A percentile compares a stretch with the other conserved stretches of the same genome.
Evolutionary conservation across 1,284 basidiomycete genomes (phyloP).

Genomic region (Ceratobasidium sp.): DNA sequence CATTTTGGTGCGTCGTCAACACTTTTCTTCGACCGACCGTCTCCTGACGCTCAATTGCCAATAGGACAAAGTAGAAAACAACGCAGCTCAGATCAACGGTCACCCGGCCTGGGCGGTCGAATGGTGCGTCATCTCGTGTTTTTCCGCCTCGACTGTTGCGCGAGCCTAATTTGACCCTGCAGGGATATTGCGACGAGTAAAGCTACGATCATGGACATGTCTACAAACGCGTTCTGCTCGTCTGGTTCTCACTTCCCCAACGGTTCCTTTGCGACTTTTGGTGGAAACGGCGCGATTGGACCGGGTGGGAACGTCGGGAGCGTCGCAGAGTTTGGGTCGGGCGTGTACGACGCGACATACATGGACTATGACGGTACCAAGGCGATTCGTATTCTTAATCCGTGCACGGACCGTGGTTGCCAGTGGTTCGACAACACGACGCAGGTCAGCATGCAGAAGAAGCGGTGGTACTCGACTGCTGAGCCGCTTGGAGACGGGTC

Average conservation of each 20-base stretch:
- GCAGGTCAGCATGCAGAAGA: constrained; percentile 51
- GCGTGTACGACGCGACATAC: constrained; percentile 35
- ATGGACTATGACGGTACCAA: constrained; percentile 42
- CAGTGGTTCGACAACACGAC: constrained; percentile 56
- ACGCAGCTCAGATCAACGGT: constrained; percentile 6
- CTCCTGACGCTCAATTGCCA: constrained; percentile 28
- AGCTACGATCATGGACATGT: constrained; percentile 55
- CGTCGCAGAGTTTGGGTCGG: constrained; percentile 34
- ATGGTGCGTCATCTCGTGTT: constrained; percentile 8
- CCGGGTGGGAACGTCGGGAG: constrained; percentile 43
- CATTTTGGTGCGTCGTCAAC: constrained; percentile 29
- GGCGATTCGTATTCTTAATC: constrained; percentile 42
- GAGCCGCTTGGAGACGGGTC: constrained; percentile 59
- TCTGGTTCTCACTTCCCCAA: constrained; percentile 44
- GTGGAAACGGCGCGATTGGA: constrained; percentile 44
- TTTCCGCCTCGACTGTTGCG: not conserved
- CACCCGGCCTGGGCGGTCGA: constrained; percentile 37
- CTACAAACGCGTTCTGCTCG: constrained; percentile 51
- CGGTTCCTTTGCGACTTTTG: constrained; percentile 45
- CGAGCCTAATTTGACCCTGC: not conserved
- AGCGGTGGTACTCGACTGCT: constrained; percentile 60
- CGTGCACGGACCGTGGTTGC: constrained; percentile 47
- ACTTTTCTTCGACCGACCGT: not conserved
- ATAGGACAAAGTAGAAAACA: constrained; percentile 39
- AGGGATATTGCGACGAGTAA: constrained; percentile 49